phyloP scores from a whole-genome alignment of 345 rosid species.

The Citrus australasica region DNA sequence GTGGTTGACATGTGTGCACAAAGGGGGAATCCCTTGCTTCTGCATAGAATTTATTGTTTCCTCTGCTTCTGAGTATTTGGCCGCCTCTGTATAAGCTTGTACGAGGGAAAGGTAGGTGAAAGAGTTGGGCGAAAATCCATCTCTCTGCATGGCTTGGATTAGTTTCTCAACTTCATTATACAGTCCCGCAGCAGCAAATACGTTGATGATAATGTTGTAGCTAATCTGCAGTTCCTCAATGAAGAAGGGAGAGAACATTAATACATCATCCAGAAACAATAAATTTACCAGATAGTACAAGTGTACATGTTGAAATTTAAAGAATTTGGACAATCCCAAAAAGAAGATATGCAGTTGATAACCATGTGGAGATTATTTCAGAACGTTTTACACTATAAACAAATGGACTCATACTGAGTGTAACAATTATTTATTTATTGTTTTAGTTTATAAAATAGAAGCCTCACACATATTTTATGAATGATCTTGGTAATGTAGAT shows the following conservation, averaged over 20 bases:
- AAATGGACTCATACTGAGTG: background rate
- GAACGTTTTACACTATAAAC: background rate
- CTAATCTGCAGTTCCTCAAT: slow-evolving; percentile 47
- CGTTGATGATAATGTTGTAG: slow-evolving; percentile 64
- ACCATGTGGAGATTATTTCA: background rate
- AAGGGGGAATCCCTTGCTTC: slow-evolving; percentile 43
- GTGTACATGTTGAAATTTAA: background rate
- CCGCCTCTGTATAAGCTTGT: slow-evolving; percentile 51
- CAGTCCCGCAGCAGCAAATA: slow-evolving; percentile 46
- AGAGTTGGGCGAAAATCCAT: slow-evolving; percentile 48
- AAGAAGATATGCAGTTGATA: background rate
- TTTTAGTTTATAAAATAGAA: background rate
- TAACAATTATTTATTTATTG: background rate
- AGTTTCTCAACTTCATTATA: slow-evolving; percentile 47
- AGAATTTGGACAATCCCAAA: background rate
- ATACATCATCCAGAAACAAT: background rate
- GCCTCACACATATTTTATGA: background rate
- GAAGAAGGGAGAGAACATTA: slow-evolving; percentile 4
- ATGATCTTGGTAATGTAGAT: background rate
- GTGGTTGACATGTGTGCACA: slow-evolving; percentile 51
- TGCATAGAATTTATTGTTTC: slow-evolving; percentile 45
- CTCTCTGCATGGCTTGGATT: slow-evolving; percentile 55
- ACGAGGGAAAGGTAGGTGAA: slow-evolving; percentile 48
- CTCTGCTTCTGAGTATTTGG: slow-evolving; percentile 59
- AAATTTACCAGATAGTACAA: background rate